Evolutionary conservation across 768 basidiomycete species (phyloP).

Genomic region (Hypholoma sublateritium): DNA sequence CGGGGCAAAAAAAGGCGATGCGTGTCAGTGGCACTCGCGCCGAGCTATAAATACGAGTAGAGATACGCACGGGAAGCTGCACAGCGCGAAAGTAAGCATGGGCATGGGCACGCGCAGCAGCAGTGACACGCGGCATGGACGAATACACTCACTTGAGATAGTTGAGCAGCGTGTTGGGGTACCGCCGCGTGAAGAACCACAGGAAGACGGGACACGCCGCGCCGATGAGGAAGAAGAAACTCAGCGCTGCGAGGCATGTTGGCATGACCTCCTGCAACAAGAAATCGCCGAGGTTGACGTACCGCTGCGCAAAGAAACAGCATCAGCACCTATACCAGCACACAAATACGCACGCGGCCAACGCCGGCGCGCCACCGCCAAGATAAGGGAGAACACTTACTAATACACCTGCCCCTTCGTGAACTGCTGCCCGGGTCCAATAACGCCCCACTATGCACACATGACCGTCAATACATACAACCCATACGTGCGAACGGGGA

Average conservation of each 20-base stretch:
- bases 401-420: slow-evolving; percentile 57
- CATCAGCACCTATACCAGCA: too few relatives aligned
- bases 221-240: slow-evolving; percentile 76
- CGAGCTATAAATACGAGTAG: not conserved
- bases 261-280: not conserved
- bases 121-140: not conserved
- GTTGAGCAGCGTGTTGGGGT: slow-evolving; percentile 60
- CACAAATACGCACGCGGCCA: too few relatives aligned
- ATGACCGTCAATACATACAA: slow-evolving; percentile 1
- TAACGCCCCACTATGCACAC: slow-evolving; percentile 53
- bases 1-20: not conserved
- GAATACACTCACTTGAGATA: slow-evolving; percentile 61
- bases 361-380: too few relatives aligned
- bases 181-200: slow-evolving; percentile 61
- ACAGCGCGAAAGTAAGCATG: not conserved
- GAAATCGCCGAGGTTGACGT: not conserved
- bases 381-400: slow-evolving; percentile 33
- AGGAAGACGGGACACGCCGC: slow-evolving; percentile 61
- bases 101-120: slow-evolving; percentile 1
- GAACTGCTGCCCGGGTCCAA: slow-evolving; percentile 64
- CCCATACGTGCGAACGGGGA: not conserved
- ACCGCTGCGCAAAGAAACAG: slow-evolving; percentile 22
- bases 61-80: slow-evolving; percentile 47
- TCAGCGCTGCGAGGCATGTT: slow-evolving; percentile 37
- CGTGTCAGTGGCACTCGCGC: not conserved